Evolutionary conservation across 148 eudicot genomes (phyloP), one percentile per base, ranked within the genome.

Genomic region (Persicaria maculosa): DNA sequence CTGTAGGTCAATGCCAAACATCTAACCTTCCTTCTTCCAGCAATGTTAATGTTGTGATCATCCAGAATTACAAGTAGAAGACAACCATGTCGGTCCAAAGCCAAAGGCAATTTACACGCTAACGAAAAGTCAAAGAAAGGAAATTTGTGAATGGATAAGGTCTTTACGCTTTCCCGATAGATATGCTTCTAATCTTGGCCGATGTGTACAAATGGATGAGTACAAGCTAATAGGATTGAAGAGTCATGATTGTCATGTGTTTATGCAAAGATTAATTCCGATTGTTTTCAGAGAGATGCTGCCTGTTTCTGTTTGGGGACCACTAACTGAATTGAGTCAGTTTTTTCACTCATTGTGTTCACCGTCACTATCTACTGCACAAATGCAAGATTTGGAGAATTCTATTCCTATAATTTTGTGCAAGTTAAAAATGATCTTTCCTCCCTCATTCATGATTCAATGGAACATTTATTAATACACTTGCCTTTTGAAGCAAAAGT

Each of bases 301-400:
- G 50, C 77, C 75, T 4, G 17, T 9, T 2, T 17, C 52, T 55
- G 75, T 81, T 7, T 61, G 79, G 70, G 73, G 77, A 0, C 68
- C 68, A 19, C 7, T 84, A 12, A 79, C 72, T 0, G 70, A 81
- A 67, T 2, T 84, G 3, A 70, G 81, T 8, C 25, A 50, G 4
- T 81, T 84, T 47, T 81, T 81, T 36, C 77, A 68, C 19, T 80
- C 50, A 19, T 45, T 79, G 6, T 61, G 76, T 17, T 62, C 80
- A 1, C 62, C 22, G 16, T 44, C 55, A 5, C 50, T 79, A n/a
- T 9, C 40, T 6, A 9, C 44, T 6, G 48, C 50, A 1, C 78
- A 77, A 7, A 6, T 81, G 12, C 17, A 64, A 8, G n/a, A 36
- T 6, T 79, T 54, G 57, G 72, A 78, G 64, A 17, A 44, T 31